phyloP scores from a whole-genome alignment of 148 eudicot species.

The Vaccinium vitisidaea region DNA sequence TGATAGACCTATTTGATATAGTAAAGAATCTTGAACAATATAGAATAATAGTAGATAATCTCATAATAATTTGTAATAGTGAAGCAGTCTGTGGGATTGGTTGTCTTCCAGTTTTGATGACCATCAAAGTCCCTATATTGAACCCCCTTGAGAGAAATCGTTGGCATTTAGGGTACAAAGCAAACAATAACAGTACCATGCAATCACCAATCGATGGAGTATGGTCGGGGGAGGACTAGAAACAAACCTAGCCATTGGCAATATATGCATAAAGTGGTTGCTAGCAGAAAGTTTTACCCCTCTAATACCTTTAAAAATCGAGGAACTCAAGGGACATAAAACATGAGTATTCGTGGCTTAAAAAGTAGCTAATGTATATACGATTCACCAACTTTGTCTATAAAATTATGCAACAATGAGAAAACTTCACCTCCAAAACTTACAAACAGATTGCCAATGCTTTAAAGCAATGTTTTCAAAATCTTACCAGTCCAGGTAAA shows the following conservation, averaged over 20 bases:
- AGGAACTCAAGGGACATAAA: too few relatives aligned
- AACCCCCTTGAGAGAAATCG: neutral
- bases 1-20: neutral
- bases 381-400: neutral
- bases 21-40: neutral
- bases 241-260: too few relatives aligned
- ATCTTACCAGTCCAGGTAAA: conserved; percentile 87
- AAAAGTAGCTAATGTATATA: too few relatives aligned
- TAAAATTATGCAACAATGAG: conserved; percentile 1
- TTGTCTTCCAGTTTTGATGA: neutral
- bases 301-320: too few relatives aligned
- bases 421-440: neutral
- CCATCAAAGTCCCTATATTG: neutral
- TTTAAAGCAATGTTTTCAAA: neutral
- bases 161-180: neutral
- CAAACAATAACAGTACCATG: too few relatives aligned
- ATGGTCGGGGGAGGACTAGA: too few relatives aligned
- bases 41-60: neutral
- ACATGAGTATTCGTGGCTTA: neutral
- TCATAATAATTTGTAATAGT: neutral
- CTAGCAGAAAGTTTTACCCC: too few relatives aligned
- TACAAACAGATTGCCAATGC: neutral
- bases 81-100: neutral
- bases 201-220: too few relatives aligned
- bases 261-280: too few relatives aligned